A percentile compares a stretch with the other conserved stretches of the same genome.
Evolutionary conservation across 2,329 filamentous ascomycete genomes (phyloP).

Genomic region (Fusarium praegraminearum): DNA sequence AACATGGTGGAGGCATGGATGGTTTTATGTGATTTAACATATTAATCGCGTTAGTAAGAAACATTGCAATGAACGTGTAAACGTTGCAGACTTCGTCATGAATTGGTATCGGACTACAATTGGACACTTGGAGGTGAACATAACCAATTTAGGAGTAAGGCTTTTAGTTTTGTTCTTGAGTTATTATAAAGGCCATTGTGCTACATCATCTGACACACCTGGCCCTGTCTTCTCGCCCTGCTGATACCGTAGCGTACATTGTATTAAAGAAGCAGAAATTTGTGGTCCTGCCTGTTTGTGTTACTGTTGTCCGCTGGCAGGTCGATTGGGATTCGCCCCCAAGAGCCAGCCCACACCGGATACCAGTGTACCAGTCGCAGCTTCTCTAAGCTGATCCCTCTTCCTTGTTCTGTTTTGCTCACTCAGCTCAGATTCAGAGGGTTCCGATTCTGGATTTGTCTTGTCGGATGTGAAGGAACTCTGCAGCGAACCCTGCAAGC

Average conservation of each 20-base stretch:
- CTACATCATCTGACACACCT: neutral
- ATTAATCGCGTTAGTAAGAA: constrained; percentile 9
- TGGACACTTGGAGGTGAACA: neutral
- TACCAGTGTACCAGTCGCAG: constrained; percentile 74
- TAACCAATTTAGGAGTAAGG: neutral
- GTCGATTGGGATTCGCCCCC: constrained; percentile 60
- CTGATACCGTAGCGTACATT: neutral
- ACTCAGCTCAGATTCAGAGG: constrained; percentile 43
- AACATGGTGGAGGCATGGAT: constrained; percentile 5
- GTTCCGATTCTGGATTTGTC: constrained; percentile 31
- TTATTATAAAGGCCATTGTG: neutral
- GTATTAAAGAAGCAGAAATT: neutral
- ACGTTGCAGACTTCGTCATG: neutral
- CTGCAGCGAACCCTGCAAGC: constrained; percentile 55
- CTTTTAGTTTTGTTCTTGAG: neutral
- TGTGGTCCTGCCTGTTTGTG: neutral
- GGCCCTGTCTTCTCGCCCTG: neutral
- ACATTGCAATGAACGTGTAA: neutral
- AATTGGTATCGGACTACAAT: neutral
- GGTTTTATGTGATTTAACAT: constrained; percentile 20
- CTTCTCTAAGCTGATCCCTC: constrained; percentile 77
- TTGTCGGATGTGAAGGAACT: constrained; percentile 32
- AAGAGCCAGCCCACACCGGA: constrained; percentile 77
- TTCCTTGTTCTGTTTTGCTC: constrained; percentile 66
- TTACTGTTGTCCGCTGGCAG: constrained; percentile 25